Base-by-base conservation (phyloP, 805 yeast genomes). In the Cyberlindnera subsufficiens region DNA sequence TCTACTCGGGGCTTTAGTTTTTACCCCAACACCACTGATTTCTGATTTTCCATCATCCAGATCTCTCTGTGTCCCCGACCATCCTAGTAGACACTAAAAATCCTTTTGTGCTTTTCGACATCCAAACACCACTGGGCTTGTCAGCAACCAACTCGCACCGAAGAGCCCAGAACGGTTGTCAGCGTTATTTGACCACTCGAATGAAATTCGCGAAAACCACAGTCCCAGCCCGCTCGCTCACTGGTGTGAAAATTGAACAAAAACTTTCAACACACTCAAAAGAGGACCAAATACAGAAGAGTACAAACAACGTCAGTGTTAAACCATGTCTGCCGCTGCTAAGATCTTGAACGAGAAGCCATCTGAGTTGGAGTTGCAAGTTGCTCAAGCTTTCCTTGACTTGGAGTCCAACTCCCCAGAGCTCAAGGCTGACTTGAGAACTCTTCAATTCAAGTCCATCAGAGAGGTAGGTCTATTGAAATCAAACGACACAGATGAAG, bases 331-430 rank as follows among this genome's bases (percentile, higher is more conserved):
- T 77, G 95, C 96, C 68, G 87, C 90, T 71, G 80, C 86, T 74
- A 93, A 93, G 82, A 81, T 93, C 75, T 83, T 91, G 75, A 82
- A 89, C 69, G 82, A 84, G 70, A 86, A 86, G 68, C 98, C 99
- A 78, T 72, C 93, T 71, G 98, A 93, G 78, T 89, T 93, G 75
- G 99, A 93, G 81, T 86, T 93, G 75, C 95, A 91, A 80, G 95
- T 93, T 71, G 97, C 96, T 67, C 97, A 91, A 80, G 96, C 98
- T 68, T 86, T 93, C 71, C 72, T 82, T 65, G 99, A 93, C 78
- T 82, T 93, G 74, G 98, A 93, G 82, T 68, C 77, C 67, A 78
- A 85, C 72, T 87, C 95, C 69, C 80, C 95, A 65, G 98, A 91
- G 71, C 79, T 90, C 74, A 91, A 90, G 84, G 90, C 96, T 68